Conservation (phyloP, 2,329 filamentous ascomycete genomes). For the Camillea tinctor region DNA sequence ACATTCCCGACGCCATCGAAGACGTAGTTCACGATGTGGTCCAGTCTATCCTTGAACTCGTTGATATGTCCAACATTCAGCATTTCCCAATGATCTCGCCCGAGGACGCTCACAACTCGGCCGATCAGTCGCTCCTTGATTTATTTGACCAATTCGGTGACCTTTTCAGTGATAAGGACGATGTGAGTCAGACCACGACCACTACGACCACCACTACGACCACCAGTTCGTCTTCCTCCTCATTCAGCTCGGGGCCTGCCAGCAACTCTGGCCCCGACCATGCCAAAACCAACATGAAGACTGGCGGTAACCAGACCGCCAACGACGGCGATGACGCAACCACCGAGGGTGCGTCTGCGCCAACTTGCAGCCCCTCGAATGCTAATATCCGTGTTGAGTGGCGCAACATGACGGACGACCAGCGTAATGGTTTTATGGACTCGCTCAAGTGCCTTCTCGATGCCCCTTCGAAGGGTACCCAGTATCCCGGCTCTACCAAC, state of each 20-base stretch:
- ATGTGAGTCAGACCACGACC: not conserved
- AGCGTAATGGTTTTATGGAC: constrained; percentile 33
- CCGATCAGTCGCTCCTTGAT: constrained; percentile 16
- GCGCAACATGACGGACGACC: constrained; percentile 29
- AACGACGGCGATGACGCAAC: constrained; percentile 4
- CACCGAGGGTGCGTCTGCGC: constrained; percentile 8
- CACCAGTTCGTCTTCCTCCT: not conserved
- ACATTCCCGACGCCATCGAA: constrained; percentile 17
- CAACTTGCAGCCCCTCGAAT: constrained; percentile 27
- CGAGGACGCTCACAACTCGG: constrained; percentile 22
- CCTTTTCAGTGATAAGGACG: constrained; percentile 9
- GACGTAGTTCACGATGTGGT: constrained; percentile 5
- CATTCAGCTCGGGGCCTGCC: not conserved
- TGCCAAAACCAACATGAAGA: constrained; percentile 2
- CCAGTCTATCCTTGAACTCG: constrained; percentile 12
- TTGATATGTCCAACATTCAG: constrained; percentile 28
- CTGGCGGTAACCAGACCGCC: constrained; percentile 8
- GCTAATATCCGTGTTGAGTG: constrained; percentile 31
- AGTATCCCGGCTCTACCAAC: constrained; percentile 26
- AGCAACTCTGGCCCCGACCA: not conserved
- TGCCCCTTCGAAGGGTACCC: constrained; percentile 27
- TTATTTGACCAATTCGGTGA: constrained; percentile 13
- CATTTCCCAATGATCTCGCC: constrained; percentile 30
- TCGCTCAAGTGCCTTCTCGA: constrained; percentile 35
- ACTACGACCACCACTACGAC: not conserved